Evolutionary conservation across 768 basidiomycete genomes (phyloP), one percentile per base, ranked within the genome.

Genomic region (Boletus insuetus): DNA sequence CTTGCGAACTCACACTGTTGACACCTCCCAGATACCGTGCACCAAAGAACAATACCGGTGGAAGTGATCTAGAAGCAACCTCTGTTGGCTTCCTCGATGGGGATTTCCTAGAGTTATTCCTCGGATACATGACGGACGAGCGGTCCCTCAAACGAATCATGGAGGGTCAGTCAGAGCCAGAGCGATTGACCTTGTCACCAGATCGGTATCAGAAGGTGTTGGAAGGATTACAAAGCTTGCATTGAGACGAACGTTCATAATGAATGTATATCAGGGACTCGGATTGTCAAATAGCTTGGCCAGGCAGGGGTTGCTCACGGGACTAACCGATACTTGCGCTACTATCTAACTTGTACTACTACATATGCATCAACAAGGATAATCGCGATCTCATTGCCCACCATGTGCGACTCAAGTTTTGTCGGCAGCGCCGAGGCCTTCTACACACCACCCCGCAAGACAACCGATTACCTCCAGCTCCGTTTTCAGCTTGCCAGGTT

Each of bases 41-140:
- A 0, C 91, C 91, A 0, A 82, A 82, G 58, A 82, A 75, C 38
- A 73, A 74, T 0, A 66, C 73, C 22, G 84, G 86, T 8, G 75
- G 77, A 22, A 83, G 79, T 46, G 87, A 90, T 61, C 75, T 79
- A 9, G 81, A 86, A 32, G 62, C 70, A 26, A 61, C 78, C 1
- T 79, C 87, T 2, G 79, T 77, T 39, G 93, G 92, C 16, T 94
- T 97, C 77, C 75, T 97, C 29, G 94, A 97, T 57, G 94, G 94
- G 2, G 88, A 91, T 64, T 89, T 94, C 59, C 66, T 97, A 19
- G 90, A 94, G 69, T 72, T 75, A 19, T 84, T 89, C 68, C 75
- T 86, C 49, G 70, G 69, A 17, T 73, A 77, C 46, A 66, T 64
- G 37, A 67, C 63, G 13, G 72, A 78, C 19, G 70, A 77, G 1